Conservation (phyloP, 495 filamentous ascomycete genomes). For the Patellaria atrata region DNA sequence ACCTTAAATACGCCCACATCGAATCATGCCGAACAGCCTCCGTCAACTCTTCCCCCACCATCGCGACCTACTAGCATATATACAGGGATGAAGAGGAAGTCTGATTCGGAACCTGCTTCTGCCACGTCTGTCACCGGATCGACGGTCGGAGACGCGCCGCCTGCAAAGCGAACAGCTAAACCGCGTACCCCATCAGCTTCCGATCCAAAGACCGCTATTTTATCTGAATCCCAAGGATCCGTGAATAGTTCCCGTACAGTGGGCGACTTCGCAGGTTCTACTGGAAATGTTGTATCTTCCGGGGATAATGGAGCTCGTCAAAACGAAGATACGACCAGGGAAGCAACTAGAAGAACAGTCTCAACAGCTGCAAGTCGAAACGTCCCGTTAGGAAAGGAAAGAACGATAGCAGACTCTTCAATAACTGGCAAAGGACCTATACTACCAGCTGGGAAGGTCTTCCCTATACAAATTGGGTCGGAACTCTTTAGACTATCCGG, state of each 20-base stretch:
- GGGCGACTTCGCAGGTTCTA: too few species aligned
- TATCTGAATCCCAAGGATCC: too few species aligned
- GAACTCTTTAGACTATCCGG: slow-evolving; percentile 86
- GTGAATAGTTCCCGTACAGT: too few species aligned
- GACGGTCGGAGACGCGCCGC: slow-evolving; percentile 6
- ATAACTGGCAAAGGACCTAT: too few species aligned
- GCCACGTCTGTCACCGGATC: slow-evolving; percentile 14
- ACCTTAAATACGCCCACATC: not conserved
- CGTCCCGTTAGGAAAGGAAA: too few species aligned
- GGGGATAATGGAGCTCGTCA: too few species aligned
- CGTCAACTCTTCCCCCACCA: slow-evolving; percentile 12
- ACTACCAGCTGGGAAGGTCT: slow-evolving; percentile 53
- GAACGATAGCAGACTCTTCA: too few species aligned
- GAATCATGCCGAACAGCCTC: slow-evolving; percentile 10
- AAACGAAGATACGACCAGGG: too few species aligned
- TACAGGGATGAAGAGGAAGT: slow-evolving; percentile 24
- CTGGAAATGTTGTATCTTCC: too few species aligned
- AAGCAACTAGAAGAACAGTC: too few species aligned
- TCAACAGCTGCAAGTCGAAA: too few species aligned
- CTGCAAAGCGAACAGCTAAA: slow-evolving; percentile 15
- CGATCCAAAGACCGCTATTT: slow-evolving; percentile 12
- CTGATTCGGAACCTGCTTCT: slow-evolving; percentile 19
- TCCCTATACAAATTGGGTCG: slow-evolving; percentile 86
- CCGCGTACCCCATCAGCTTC: slow-evolving; percentile 16
- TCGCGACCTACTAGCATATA: slow-evolving; percentile 7